A percentile compares a stretch with the other conserved stretches of the same genome.
phyloP scores from a whole-genome alignment of 352 stramenopile genomes.

The Aphanomyces euteiches region DNA sequence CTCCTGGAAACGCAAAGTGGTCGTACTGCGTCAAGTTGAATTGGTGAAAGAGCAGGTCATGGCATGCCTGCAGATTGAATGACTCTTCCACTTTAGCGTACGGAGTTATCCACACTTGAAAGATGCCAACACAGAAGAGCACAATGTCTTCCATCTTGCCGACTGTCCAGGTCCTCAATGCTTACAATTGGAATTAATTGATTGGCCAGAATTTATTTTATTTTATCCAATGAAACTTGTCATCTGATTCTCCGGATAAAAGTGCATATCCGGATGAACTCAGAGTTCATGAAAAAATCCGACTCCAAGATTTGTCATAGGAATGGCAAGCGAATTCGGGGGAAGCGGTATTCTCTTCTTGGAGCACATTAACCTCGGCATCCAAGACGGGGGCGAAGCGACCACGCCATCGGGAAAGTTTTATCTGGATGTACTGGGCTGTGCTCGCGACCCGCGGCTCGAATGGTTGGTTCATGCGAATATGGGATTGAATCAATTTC shows the following conservation, averaged over 20 bases:
- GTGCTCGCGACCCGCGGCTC: conserved; percentile 58
- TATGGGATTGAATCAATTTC: conserved; percentile 65
- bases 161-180: neutral
- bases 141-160: conserved; percentile 7
- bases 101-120: conserved; percentile 36
- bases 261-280: neutral
- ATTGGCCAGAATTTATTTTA: neutral
- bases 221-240: neutral
- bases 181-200: neutral
- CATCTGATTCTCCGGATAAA: neutral
- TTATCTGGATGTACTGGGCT: conserved; percentile 61
- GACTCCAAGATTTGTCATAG: neutral
- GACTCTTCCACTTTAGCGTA: conserved; percentile 95
- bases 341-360: conserved; percentile 37
- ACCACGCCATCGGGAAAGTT: conserved; percentile 47
- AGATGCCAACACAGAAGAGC: conserved; percentile 6
- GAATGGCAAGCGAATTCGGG: neutral
- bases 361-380: conserved; percentile 69
- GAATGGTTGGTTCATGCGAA: conserved; percentile 72
- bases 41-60: conserved; percentile 91
- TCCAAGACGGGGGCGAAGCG: conserved; percentile 52
- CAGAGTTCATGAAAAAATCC: conserved; percentile 6
- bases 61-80: conserved; percentile 97
- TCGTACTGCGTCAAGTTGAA: conserved; percentile 80
- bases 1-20: conserved; percentile 96